Percentiles rank a stretch among this genome's conserved stretches.
phyloP scores from a whole-genome alignment of 2,329 filamentous ascomycete genomes.

The Parastagonospora nodorum region DNA sequence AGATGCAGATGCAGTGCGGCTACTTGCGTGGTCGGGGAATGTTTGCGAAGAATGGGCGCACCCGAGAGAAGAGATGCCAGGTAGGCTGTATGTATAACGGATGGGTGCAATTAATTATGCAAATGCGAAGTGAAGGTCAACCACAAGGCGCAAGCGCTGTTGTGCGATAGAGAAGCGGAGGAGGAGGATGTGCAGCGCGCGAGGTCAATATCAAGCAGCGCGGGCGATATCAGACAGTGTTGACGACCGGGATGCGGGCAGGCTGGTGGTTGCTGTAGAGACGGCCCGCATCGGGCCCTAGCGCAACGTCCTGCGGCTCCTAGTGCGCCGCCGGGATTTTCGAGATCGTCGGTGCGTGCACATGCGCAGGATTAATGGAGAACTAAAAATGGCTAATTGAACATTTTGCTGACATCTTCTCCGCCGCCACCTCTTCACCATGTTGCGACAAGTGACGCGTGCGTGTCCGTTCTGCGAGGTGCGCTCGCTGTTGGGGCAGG shows the following conservation, averaged over 20 bases:
- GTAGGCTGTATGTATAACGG: conserved; percentile 5
- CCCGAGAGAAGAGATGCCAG: conserved; percentile 34
- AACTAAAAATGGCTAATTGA: background rate
- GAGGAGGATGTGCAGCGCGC: conserved; percentile 26
- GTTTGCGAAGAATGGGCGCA: conserved; percentile 38
- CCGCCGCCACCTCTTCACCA: conserved; percentile 3
- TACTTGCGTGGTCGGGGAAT: conserved; percentile 30
- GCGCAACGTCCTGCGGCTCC: too few relatives aligned
- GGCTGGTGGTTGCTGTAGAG: conserved; percentile 24
- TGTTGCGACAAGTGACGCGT: conserved; percentile 38
- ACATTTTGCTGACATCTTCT: too few relatives aligned
- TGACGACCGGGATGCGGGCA: conserved; percentile 30
- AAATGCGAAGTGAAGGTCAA: conserved; percentile 32
- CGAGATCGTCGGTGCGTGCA: too few relatives aligned
- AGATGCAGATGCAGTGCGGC: conserved; percentile 25
- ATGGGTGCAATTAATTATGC: conserved; percentile 22
- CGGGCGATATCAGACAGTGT: conserved; percentile 23
- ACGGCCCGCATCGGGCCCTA: conserved; percentile 7
- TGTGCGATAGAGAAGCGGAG: conserved; percentile 33
- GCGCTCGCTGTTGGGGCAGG: conserved; percentile 26
- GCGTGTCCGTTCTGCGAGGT: conserved; percentile 53
- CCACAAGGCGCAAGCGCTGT: conserved; percentile 33
- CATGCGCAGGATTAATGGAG: background rate
- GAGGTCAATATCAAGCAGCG: conserved; percentile 18
- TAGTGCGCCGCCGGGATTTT: too few relatives aligned